Conservation (phyloP, 169 alveolate species). For the Plasmodium gallinaceum region DNA sequence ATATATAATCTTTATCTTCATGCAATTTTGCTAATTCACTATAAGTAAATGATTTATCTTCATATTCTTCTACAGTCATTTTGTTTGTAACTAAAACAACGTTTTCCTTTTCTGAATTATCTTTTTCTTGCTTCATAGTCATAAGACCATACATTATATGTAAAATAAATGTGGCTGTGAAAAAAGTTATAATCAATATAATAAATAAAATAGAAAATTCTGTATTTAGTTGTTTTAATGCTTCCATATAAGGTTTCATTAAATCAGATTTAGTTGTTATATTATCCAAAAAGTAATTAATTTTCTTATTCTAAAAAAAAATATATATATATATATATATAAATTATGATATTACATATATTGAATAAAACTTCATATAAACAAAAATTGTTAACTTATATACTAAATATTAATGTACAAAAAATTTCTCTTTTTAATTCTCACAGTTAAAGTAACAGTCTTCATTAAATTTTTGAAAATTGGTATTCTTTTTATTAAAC, state of each 20-base stretch:
- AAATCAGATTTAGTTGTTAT: conserved; percentile 12
- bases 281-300: conserved; percentile 20
- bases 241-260: conserved; percentile 56
- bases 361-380: too few relatives aligned
- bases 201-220: conserved; percentile 62
- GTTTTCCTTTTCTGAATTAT: conserved; percentile 12
- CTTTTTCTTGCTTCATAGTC: conserved; percentile 41
- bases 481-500: conserved; percentile 42
- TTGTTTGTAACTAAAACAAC: conserved; percentile 76
- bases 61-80: conserved; percentile 76
- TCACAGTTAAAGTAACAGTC: conserved; percentile 44
- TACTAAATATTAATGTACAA: neutral
- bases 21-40: conserved; percentile 76
- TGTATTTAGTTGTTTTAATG: conserved; percentile 37
- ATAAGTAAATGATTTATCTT: conserved; percentile 78
- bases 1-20: conserved; percentile 79
- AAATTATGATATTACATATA: too few relatives aligned
- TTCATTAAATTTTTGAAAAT: conserved; percentile 40
- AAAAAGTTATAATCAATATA: conserved; percentile 33
- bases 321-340: too few relatives aligned
- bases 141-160: conserved; percentile 39
- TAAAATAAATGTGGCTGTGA: conserved; percentile 32
- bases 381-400: neutral
- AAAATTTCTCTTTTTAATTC: neutral
- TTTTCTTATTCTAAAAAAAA: conserved; percentile 24